phyloP scores from a whole-genome alignment of 768 basidiomycete genomes.

The Suillus cothurnatus region DNA sequence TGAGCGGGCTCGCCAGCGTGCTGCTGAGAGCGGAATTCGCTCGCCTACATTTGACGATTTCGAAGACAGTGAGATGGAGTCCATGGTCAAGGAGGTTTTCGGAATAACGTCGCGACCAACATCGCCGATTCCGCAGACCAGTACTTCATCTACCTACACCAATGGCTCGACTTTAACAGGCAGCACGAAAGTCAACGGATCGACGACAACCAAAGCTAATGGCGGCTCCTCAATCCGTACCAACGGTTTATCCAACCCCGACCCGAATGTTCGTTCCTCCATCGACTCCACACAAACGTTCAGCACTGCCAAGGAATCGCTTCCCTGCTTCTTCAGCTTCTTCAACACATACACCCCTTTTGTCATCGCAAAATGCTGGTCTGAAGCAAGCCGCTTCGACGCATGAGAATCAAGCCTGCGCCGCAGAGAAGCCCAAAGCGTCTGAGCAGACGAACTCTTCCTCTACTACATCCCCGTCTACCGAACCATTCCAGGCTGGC shows the following conservation, averaged over 20 bases:
- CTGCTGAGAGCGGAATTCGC: conserved; percentile 34
- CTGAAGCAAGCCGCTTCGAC: neutral
- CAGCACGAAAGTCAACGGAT: neutral
- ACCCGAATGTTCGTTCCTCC: conserved; percentile 20
- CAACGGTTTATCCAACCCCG: conserved; percentile 34
- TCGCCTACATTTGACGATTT: conserved; percentile 35
- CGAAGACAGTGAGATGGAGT: conserved; percentile 30
- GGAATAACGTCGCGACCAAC: conserved; percentile 27
- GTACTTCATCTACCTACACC: conserved; percentile 10
- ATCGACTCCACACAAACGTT: conserved; percentile 27
- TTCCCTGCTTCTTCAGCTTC: conserved; percentile 3
- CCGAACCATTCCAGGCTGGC: conserved; percentile 7
- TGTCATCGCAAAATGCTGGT: neutral
- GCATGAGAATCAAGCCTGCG: neutral
- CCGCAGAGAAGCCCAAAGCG: conserved; percentile 13
- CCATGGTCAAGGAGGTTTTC: conserved; percentile 31
- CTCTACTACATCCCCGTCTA: neutral
- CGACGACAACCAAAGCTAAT: conserved; percentile 18
- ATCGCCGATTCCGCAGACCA: conserved; percentile 20
- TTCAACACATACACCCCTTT: neutral
- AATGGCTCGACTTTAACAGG: conserved; percentile 14
- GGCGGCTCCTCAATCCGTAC: conserved; percentile 22
- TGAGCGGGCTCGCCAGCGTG: conserved; percentile 39
- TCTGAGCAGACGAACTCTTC: neutral
- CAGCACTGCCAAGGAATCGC: conserved; percentile 17